Base-by-base conservation (phyloP, 2,329 filamentous ascomycete genomes). In the Knufia fluminis region DNA sequence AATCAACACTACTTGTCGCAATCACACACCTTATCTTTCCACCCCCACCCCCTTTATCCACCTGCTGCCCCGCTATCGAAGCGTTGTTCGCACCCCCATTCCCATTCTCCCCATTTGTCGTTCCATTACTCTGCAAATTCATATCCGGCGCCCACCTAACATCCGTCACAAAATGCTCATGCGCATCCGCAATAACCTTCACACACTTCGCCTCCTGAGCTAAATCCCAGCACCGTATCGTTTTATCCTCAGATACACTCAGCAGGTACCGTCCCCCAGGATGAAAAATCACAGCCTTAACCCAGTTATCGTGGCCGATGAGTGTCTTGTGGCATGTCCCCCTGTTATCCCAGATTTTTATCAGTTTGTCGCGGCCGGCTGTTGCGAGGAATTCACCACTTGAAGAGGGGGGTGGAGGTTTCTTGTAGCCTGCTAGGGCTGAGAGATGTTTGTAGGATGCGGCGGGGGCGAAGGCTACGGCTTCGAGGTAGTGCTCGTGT, bases 221-320 rank as follows among this genome's bases (percentile, higher is more conserved):
- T 22, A 97, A 71, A 69, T 97, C 91, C 91, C 91, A 97, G 71
- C 90, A 96, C 49, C 90, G 77, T 52, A 97, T 75, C 3, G 87
- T 90, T 71, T 92, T 94, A 70, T 97, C 91, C 64, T 97, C 91
- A 14, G 84, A 79, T 17, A 85, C 86, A 4, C 84, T 90, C 4
- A 97, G 70, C 1, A 97, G 75, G 61, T 92, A 96, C 67, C 91
- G 94, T 38, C 91, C 91, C 7, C 87, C 86, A 0, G 91, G 91
- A 61, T 96, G 91, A 65, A 95, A 97, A 8, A 88, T 81, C 4
- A 96, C 68, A 0, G 78, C 85, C 26, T 88, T 81, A 7, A 97
- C 80, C 91, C 91, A 97, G 64, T 96, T 96, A 65, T 96, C 90
- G 64, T 96, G 91, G 1, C 91, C 91, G 1, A 81, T 71, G 1